phyloP scores from a whole-genome alignment of 352 stramenopile species.

The Detonula confervacea region DNA sequence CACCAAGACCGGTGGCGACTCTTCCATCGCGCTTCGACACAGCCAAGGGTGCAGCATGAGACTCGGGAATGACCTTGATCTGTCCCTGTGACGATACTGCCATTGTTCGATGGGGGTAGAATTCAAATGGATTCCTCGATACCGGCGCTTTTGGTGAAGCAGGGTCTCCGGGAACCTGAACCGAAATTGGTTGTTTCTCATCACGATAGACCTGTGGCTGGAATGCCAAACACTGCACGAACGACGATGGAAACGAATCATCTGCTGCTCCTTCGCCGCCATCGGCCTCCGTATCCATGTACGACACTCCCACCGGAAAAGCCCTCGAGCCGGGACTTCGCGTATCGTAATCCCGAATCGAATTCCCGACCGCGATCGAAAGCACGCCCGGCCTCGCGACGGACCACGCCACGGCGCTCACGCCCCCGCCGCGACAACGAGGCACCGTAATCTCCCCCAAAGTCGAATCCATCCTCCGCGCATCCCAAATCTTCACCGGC shows the following conservation, averaged over 20 bases:
- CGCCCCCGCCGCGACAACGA: constrained; percentile 6
- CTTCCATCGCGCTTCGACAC: constrained; percentile 73
- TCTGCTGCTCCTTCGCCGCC: constrained; percentile 27
- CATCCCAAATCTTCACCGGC: constrained; percentile 82
- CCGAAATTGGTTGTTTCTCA: not conserved
- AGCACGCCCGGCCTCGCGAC: constrained; percentile 51
- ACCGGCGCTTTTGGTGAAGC: not conserved
- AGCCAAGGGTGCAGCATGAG: constrained; percentile 57
- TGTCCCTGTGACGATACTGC: constrained; percentile 55
- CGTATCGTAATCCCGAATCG: constrained; percentile 72
- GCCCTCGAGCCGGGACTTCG: constrained; percentile 50
- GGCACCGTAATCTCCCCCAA: constrained; percentile 66
- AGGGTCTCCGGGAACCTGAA: no score
- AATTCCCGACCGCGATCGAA: constrained; percentile 62
- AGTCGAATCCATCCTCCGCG: constrained; percentile 61
- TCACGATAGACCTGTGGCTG: constrained; percentile 56
- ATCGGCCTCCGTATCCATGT: constrained; percentile 16
- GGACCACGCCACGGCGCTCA: constrained; percentile 64
- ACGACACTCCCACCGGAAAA: constrained; percentile 47
- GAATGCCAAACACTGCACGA: constrained; percentile 46
- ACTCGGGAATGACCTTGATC: constrained; percentile 54
- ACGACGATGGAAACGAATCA: constrained; percentile 24
- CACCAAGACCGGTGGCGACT: constrained; percentile 59
- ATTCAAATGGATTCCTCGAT: constrained; percentile 35
- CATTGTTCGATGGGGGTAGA: constrained; percentile 54